Evolutionary conservation across 176 grass and related monocot species (phyloP), one percentile per base, ranked within the genome.

Genomic region (Phoenix dactylifera): DNA sequence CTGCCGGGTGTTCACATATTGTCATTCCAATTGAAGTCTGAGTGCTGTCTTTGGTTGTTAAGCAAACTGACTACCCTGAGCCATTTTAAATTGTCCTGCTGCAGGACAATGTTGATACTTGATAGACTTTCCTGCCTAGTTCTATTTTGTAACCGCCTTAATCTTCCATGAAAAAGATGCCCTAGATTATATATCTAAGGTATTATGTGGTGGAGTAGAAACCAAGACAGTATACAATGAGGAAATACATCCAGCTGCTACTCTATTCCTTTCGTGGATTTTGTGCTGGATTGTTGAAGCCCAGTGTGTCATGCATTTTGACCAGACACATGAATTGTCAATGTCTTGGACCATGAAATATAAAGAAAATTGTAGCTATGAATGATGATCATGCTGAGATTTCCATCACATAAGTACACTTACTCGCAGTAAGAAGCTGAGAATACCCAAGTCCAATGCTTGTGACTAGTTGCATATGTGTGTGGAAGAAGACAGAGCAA

Each of bases 101-200:
- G 67, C 86, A 95, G 90, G 90, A 70, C 54, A 24, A 70, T 84
- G 74, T 63, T 78, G 69, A 64, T 76, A 17, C 71, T 63, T 78
- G 69, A 64, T 76, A 17, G 83, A 74, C 80, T 95, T 87, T 32
- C 86, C 86, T 66, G 67, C 26, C 76, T 95, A 83, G 90, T 89
- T 86, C 64, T 71, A 15, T 70, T 95, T 89, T 74, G 77, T 86
- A 71, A 74, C 50, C 64, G 57, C 82, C 62, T 78, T 95, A 74
- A 73, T 95, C 52, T 95, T 89, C 54, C 53, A 76, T 39, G 54
- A 28, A 80, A 51, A 79, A 63, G 67, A 25, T 65, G 79, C 74
- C 16, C 53, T 68, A 72, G 76, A 66, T 58, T 77, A 67, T 79
- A 52, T 89, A 67, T 74, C 86, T 55, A 58, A 76, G 86, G 39